Evolutionary conservation across 352 stramenopile species (phyloP).

Genomic region (Bremia lactucae): DNA sequence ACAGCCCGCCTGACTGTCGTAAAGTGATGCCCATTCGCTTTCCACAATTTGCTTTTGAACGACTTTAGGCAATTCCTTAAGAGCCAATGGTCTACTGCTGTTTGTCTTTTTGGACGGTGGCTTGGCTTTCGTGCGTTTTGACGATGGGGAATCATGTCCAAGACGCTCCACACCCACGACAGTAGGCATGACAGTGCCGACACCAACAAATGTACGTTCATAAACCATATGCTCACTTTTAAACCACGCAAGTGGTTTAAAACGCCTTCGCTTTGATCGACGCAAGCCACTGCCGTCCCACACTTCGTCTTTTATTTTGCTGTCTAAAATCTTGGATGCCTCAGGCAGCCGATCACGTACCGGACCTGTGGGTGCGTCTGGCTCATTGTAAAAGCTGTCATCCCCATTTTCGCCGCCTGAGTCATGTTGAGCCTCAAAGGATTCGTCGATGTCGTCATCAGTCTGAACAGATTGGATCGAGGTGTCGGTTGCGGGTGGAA

Average conservation of each 20-base stretch:
- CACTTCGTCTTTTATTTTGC: constrained; percentile 14
- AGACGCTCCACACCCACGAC: constrained; percentile 59
- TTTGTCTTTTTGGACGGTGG: constrained; percentile 26
- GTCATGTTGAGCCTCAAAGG: constrained; percentile 35
- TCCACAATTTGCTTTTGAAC: constrained; percentile 45
- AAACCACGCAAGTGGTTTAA: constrained; percentile 83
- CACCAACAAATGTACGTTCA: constrained; percentile 68
- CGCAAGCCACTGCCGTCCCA: constrained; percentile 40
- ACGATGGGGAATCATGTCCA: constrained; percentile 42
- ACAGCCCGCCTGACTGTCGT: constrained; percentile 36
- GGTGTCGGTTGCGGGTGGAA: constrained; percentile 24
- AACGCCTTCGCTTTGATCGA: constrained; percentile 65
- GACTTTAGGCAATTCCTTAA: constrained; percentile 38
- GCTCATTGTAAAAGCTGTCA: constrained; percentile 41
- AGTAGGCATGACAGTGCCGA: constrained; percentile 72
- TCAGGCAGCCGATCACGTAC: constrained; percentile 47
- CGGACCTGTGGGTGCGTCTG: constrained; percentile 15
- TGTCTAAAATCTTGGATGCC: constrained; percentile 24
- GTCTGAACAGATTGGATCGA: constrained; percentile 40
- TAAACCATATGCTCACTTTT: constrained; percentile 83
- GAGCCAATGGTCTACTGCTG: constrained; percentile 24
- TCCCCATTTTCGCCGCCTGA: constrained; percentile 38
- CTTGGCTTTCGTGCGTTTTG: constrained; percentile 31
- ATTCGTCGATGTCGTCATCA: constrained; percentile 47
- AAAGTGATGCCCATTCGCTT: constrained; percentile 67